phyloP scores from a whole-genome alignment of 768 basidiomycete species.

The Leccinum olivaceopallidum region DNA sequence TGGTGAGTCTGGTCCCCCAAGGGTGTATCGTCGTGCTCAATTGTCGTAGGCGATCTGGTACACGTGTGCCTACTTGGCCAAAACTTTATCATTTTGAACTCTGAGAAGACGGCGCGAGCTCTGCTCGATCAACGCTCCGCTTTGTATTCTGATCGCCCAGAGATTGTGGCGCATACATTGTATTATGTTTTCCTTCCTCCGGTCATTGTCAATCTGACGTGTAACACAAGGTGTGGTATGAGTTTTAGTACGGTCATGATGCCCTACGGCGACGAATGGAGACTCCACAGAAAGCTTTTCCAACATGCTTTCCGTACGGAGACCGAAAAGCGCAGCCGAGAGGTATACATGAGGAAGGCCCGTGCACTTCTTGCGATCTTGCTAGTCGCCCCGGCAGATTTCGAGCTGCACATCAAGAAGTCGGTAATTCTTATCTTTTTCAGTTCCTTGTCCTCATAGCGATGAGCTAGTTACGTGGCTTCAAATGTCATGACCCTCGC shows the following conservation, averaged over 20 bases:
- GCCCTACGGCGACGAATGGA: constrained; percentile 34
- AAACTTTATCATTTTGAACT: constrained; percentile 28
- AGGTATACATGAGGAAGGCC: constrained; percentile 22
- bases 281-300: constrained; percentile 31
- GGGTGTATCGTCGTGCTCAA: background rate
- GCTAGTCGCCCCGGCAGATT: constrained; percentile 23
- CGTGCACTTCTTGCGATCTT: constrained; percentile 23
- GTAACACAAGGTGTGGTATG: constrained; percentile 25
- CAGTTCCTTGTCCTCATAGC: background rate
- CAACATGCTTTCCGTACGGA: constrained; percentile 30
- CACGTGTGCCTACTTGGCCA: constrained; percentile 27
- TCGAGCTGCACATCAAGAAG: constrained; percentile 28
- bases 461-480: constrained; percentile 20
- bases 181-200: background rate
- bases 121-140: constrained; percentile 30
- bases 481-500: constrained; percentile 28
- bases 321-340: constrained; percentile 18
- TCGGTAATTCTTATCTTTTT: background rate
- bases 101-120: constrained; percentile 27
- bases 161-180: constrained; percentile 17
- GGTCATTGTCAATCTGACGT: background rate
- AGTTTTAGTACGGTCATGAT: constrained; percentile 30
- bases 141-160: constrained; percentile 31
- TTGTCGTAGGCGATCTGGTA: constrained; percentile 20
- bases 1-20: constrained; percentile 17